Evolutionary conservation across 2,329 filamentous ascomycete species (phyloP), one percentile per base, ranked within the genome.

Genomic region (Furcasterigmium sp.): DNA sequence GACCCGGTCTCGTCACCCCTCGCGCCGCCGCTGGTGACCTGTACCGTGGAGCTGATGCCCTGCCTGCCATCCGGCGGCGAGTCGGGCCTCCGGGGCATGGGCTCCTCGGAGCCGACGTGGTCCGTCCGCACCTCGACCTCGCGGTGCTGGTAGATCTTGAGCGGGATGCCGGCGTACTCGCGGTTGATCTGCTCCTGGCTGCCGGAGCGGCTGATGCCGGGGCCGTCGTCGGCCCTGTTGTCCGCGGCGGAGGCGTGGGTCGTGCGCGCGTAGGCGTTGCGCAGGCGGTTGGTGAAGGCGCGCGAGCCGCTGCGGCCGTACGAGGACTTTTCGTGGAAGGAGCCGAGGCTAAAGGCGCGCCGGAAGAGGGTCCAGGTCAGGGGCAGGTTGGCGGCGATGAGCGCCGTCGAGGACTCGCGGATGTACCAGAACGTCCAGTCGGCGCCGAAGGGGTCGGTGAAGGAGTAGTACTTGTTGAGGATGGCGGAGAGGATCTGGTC

Each of bases 401-500:
- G 56, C n/a, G 68, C 65, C 4, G 67, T 70, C 1, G 67, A 69
- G 0, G 68, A 67, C 47, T 71, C 68, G 25, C 68, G 65, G 39
- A 70, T 64, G 51, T 70, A 71, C 68, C 68, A 71, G 42, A 62
- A 66, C 3, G 62, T 64, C 67, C 67, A 71, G 13, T 57, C 50
- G 17, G 45, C 51, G 8, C 62, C 65, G 39, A 56, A 70, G 0
- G 67, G 65, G 15, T 67, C 52, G 10, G 46, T 60, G 23, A 71
- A 60, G 45, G 64, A 69, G 56, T 70, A 70, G 43, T 58, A 61
- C 39, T 70, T 70, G 54, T 65, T 64, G 42, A 34, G 48, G 37
- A 70, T 60, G 14, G 73, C 71, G 3, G 65, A 72, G 18, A 72
- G 58, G 20, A 82, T 74, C 67, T 72, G 37, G 37, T 46, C 40